Evolutionary conservation across 2,329 filamentous ascomycete species (phyloP), one percentile per base, ranked within the genome.

Genomic region (Tolypocladium nubicola): DNA sequence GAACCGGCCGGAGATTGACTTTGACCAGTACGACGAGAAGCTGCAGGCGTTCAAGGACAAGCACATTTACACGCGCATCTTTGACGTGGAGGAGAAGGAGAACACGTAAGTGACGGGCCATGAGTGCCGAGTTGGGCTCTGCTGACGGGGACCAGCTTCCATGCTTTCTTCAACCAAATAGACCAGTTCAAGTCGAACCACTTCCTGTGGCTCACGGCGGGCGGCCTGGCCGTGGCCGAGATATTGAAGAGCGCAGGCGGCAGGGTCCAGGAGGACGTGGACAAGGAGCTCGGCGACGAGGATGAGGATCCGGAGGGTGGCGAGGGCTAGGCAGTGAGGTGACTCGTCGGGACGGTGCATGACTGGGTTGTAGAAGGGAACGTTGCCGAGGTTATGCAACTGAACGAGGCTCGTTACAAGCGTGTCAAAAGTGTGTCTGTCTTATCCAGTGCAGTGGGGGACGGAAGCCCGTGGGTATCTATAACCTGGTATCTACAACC

Each of bases 31-130:
- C 66, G 84, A 93, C 59, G 82, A 85, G 53, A 82, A 90, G 71
- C 89, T 99, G 64, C 80, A 88, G 61, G 87, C 86, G 59, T 99
- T 99, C 75, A 97, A 97, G 76, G 85, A 96, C 68, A 76, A 85
- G 63, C 85, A 96, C 70, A 97, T 99, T 60, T 99, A 99, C 70
- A 84, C 89, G 66, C 82, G 90, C 30, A 96, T 97, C 63, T 97
- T 95, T 72, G 81, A 87, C 33, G 87, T 96, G 55, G 94, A 97
- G 71, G 89, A 94, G 73, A 84, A 87, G 70, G 87, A 90, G 62
- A 91, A 93, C 68, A 83, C 89, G 89, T 93, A 79, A 82, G 89
- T 83, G 19, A 7, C 5, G 6, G 13, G 19, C 7, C 16, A 16
- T 10, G n/a, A 14, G 33, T 11, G 45, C 5, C 10, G 30, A 21